Evolutionary conservation across 805 yeast genomes (phyloP), one percentile per base, ranked within the genome.

Genomic region (Danielozyma ontarioensis): DNA sequence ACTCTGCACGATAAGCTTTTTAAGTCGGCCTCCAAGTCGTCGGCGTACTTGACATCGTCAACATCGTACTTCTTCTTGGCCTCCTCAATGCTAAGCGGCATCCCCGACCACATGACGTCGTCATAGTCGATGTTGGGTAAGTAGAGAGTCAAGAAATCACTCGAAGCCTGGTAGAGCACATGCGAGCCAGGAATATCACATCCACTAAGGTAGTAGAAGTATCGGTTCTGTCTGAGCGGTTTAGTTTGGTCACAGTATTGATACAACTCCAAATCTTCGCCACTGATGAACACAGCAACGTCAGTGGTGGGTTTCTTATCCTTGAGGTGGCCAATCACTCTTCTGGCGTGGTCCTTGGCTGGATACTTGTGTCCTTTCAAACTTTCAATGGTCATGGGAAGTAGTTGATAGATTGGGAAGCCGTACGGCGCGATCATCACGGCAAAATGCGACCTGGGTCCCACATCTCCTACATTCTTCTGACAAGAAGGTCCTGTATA

Each of bases 21-120:
- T 14, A 70, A 34, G 3, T 57, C 59, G 1, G 42, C 32, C 19
- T 59, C 58, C 29, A 88, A 50, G 4, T 75, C 78, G n/a, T 57
- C 48, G 8, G 69, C 72, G 48, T 81, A 84, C 36, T 74, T 56
- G 29, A 89, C 94, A 27, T 76, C 82, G 55, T 93, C 97, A 19
- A 87, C 89, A 49, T 90, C 96, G 46, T 62, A 90, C 40, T 67
- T 70, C 14, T 64, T 53, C 31, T 57, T 34, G 0, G 96, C 96
- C 13, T 81, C 79, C 29, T 80, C 80, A 3, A 70, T 42, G 25
- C 76, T 63, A 33, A 86, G 42, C 4, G 98, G 98, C 58, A 82
- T 51, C 0, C 98, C 98, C 37, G 93, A 80, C 98, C 98, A 90
- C 87, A 93, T 83, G 27, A 90, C 83, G 52, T 86, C 96, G 28